Evolutionary conservation across 2,329 filamentous ascomycete species (phyloP).

Genomic region (Bimuria novae-zelandiae): DNA sequence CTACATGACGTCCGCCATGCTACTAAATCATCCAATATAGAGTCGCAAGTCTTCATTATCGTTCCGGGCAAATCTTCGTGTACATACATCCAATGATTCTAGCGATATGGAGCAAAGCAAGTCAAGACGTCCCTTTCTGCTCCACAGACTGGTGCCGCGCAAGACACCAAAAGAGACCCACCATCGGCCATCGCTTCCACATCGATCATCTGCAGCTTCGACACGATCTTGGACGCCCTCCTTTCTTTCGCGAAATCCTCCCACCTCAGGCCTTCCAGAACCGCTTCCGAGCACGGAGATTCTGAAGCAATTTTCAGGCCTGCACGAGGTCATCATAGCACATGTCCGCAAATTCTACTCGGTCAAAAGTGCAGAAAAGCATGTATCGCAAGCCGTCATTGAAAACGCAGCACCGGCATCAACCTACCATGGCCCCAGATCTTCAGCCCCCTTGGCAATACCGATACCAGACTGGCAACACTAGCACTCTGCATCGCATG

Average conservation of each 20-base stretch:
- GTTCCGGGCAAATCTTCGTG: not conserved
- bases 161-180: not conserved
- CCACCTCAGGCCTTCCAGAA: constrained; percentile 3
- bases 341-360: constrained; percentile 19
- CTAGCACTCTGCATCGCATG: constrained; percentile 18
- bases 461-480: constrained; percentile 8
- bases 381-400: constrained; percentile 8
- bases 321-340: constrained; percentile 10
- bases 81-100: not conserved
- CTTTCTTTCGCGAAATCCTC: constrained; percentile 1
- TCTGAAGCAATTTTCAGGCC: constrained; percentile 7
- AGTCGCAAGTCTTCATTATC: not conserved
- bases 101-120: not conserved
- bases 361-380: not conserved
- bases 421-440: constrained; percentile 14
- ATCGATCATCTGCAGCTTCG: not conserved
- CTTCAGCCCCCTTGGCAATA: constrained; percentile 6
- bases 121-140: constrained; percentile 7
- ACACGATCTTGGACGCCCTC: not conserved
- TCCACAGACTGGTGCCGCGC: constrained; percentile 8
- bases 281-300: constrained; percentile 7
- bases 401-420: constrained; percentile 18
- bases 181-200: not conserved
- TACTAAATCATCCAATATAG: not conserved
- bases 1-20: not conserved